phyloP scores from a whole-genome alignment of 441 rosid species.

The Bruguiera hainesii region DNA sequence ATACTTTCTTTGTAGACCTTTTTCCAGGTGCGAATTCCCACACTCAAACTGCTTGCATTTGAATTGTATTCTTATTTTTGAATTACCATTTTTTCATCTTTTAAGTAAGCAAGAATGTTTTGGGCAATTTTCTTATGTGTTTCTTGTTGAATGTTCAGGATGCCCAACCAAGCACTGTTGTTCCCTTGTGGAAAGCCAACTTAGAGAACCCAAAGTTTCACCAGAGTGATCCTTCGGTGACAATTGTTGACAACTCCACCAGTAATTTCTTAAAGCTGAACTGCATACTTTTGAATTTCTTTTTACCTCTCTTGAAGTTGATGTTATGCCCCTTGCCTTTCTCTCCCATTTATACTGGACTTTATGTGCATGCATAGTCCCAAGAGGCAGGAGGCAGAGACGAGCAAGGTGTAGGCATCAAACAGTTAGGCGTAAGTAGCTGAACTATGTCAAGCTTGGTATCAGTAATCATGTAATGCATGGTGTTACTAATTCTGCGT shows the following conservation, averaged over 20 bases:
- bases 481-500: slow-evolving; percentile 7
- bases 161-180: slow-evolving; percentile 66
- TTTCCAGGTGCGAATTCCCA: no score
- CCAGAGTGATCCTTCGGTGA: slow-evolving; percentile 71
- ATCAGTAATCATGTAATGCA: slow-evolving; percentile 19
- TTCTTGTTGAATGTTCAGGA: slow-evolving; percentile 50
- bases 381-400: slow-evolving; percentile 77
- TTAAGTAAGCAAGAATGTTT: background rate
- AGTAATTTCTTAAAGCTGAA: slow-evolving; percentile 50
- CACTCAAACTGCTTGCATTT: no score
- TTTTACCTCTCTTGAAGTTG: slow-evolving; percentile 19
- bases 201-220: slow-evolving; percentile 70
- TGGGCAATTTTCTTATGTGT: slow-evolving; percentile 12
- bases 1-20: no score
- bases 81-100: no score
- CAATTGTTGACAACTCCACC: slow-evolving; percentile 56
- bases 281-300: slow-evolving; percentile 21
- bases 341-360: slow-evolving; percentile 37
- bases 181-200: slow-evolving; percentile 86
- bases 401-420: slow-evolving; percentile 64
- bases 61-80: background rate
- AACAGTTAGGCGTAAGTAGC: slow-evolving; percentile 72
- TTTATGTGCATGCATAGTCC: slow-evolving; percentile 60
- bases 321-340: slow-evolving; percentile 15
- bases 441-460: slow-evolving; percentile 30